These are phyloP conservation scores for Adansonia rubrostipa DNA, from an alignment of 441 rosid genomes.

Conservation along the genomic window DNA sequence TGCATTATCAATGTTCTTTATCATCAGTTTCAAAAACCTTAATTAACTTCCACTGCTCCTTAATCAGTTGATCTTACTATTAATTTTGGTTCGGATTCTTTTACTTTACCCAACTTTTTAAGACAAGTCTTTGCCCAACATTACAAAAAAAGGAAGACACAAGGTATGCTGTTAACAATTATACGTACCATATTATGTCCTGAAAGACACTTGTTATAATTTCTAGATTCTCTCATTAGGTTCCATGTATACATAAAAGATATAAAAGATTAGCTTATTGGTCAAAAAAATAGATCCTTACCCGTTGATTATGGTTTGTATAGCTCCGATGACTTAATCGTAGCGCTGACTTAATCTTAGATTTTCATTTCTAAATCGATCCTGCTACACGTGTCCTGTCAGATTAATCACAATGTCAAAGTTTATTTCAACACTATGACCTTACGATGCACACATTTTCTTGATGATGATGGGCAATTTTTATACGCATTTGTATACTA, in stretches of 20 bases:
- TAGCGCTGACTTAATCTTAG: too few species aligned
- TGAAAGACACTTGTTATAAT: background rate
- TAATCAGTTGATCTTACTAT: too few species aligned
- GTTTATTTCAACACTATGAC: conserved; percentile 20
- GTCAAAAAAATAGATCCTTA: background rate
- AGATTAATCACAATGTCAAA: conserved; percentile 27
- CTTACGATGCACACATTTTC: conserved; percentile 16
- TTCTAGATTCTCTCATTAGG: conserved; percentile 29
- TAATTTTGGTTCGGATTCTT: too few species aligned
- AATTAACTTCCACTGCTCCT: too few species aligned
- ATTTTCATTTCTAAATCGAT: background rate
- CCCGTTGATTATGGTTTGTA: background rate
- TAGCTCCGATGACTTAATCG: background rate
- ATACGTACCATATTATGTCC: background rate
- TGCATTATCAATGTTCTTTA: too few species aligned
- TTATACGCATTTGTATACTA: background rate
- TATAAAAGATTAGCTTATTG: conserved; percentile 16
- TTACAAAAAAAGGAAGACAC: background rate
- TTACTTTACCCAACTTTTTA: too few species aligned
- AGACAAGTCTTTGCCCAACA: too few species aligned
- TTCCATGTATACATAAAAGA: background rate
- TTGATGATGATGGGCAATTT: conserved; percentile 8
- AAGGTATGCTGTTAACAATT: background rate
- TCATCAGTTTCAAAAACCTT: too few species aligned
- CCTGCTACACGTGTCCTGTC: conserved; percentile 20